A percentile compares a stretch with the other conserved stretches of the same genome.
Conservation (phyloP, 1,284 basidiomycete species). For the Tilletia setariae region DNA sequence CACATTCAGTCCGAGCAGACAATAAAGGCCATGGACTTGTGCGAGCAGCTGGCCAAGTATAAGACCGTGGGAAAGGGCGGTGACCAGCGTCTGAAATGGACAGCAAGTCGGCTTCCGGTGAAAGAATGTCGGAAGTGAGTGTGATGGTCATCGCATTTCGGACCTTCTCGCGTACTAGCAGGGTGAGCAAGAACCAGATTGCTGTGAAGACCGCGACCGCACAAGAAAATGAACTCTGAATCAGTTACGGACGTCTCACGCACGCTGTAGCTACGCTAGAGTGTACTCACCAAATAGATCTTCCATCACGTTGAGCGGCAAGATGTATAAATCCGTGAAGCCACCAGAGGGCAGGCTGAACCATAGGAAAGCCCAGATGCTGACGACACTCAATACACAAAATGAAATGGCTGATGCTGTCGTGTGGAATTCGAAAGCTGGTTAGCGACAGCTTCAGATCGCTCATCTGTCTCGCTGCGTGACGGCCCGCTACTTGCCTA, state of each 20-base stretch:
- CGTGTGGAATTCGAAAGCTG: background rate
- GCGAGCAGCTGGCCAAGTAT: too few relatives aligned
- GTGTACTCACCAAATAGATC: background rate
- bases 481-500: background rate
- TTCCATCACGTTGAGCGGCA: slow-evolving; percentile 12
- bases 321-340: background rate
- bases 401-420: background rate
- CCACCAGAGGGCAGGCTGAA: background rate
- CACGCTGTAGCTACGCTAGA: background rate
- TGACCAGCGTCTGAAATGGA: background rate
- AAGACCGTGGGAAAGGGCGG: too few relatives aligned
- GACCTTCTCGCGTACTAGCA: slow-evolving; percentile 1
- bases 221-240: too few relatives aligned
- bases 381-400: slow-evolving; percentile 6
- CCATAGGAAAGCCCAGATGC: slow-evolving; percentile 5
- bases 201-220: background rate
- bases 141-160: background rate
- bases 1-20: too few relatives aligned
- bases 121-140: background rate
- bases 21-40: too few relatives aligned
- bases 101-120: background rate
- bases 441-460: background rate
- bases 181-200: slow-evolving; percentile 10
- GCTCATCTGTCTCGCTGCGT: background rate
- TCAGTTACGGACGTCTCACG: background rate